phyloP scores from a whole-genome alignment of 306 rosid genomes.

The Pyrus communis region DNA sequence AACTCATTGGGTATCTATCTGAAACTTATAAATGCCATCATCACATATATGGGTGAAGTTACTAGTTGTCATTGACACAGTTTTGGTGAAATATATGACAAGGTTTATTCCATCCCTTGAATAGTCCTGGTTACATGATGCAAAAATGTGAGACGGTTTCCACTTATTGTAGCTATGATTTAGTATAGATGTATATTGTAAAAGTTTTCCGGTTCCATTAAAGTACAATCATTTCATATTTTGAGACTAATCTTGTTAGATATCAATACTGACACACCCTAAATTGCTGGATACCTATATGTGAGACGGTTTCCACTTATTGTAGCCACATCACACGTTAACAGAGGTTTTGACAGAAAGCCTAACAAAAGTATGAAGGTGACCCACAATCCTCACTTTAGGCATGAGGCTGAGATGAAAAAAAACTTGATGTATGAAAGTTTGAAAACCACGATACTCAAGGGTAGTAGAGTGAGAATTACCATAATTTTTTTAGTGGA shows the following conservation, averaged over 20 bases:
- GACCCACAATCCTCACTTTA: too few species aligned
- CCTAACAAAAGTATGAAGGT: too few species aligned
- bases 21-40: slow-evolving; percentile 2
- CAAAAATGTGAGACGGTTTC: background rate
- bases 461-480: too few species aligned
- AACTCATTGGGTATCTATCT: slow-evolving; percentile 71
- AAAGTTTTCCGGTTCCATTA: background rate
- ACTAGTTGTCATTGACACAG: slow-evolving; percentile 1
- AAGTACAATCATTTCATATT: background rate
- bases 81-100: slow-evolving; percentile 1
- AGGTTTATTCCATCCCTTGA: slow-evolving; percentile 3
- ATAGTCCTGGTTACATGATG: background rate
- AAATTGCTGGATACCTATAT: background rate
- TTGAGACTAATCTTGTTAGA: background rate
- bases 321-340: too few species aligned
- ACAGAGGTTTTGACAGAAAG: too few species aligned
- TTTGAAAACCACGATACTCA: too few species aligned
- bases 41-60: slow-evolving; percentile 10
- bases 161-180: background rate
- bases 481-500: background rate
- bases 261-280: background rate
- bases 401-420: too few species aligned
- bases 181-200: background rate
- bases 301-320: too few species aligned
- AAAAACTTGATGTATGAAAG: too few species aligned